Base-by-base conservation (phyloP, 2,329 filamentous ascomycete species). In the Fusarium continuum region DNA sequence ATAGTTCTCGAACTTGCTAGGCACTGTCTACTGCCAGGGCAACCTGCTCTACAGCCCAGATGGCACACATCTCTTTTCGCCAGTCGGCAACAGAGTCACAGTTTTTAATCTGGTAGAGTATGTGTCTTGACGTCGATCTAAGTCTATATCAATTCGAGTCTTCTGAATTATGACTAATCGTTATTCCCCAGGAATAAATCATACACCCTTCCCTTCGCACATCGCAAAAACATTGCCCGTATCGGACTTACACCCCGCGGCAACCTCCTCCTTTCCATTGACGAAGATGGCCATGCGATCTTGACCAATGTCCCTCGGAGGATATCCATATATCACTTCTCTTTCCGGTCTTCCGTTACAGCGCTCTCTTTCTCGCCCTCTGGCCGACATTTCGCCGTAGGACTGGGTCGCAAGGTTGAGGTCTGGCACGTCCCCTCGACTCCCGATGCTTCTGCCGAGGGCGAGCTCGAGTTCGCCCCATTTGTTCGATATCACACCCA, bases 71-170 rank as follows among this genome's bases (percentile, higher is more conserved):
- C 85, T 99, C 67, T 91, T 96, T 73, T 99, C 95, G 38, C 96
- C 95, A 8, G 95, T 99, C 48, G 95, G 95, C 75, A 99, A 98
- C 79, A 85, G 93, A 74, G 93, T 99, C 61, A 92, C 94, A 2
- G 91, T 98, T 48, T 99, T 99, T 78, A 94, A 99, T 76, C 84
- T 99, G 39, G 91, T 97, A 72, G 93, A 98, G 93, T 96, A 85
- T 72, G 85, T 73, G 13, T 6, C 13, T 29, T 19, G 14, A 3
- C 23, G 3, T 20, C 11, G 5, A 20, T 16, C 8, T n/a, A n/a
- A n/a, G n/a, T n/a, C n/a, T n/a, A n/a, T n/a, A n/a, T n/a, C 10
- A 17, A 23, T 32, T 26, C 14, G 4, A 4, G 1, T 22, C 0
- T 29, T 9, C 8, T 8, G 11, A 7, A 8, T 3, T 5, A 1